phyloP scores from a whole-genome alignment of 2,329 filamentous ascomycete genomes.

The Fusarium longipes region DNA sequence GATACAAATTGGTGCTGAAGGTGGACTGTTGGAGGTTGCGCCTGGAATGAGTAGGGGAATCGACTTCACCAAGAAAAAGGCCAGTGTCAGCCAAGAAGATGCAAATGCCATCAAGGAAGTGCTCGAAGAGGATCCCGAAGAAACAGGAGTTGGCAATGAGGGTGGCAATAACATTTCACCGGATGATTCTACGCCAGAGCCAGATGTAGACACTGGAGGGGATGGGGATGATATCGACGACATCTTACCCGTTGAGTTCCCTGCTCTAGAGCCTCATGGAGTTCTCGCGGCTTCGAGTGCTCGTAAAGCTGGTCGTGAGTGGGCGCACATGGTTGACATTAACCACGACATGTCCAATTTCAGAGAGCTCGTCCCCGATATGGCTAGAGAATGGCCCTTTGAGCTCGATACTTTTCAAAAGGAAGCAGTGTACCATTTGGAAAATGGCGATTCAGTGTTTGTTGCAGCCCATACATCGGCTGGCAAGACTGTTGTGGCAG shows the following conservation, averaged over 20 bases:
- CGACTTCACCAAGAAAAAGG: constrained; percentile 71
- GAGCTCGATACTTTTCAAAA: constrained; percentile 99
- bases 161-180: constrained; percentile 47
- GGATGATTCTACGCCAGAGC: constrained; percentile 42
- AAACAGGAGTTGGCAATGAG: constrained; percentile 45
- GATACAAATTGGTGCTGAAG: constrained; percentile 82
- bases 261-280: constrained; percentile 86
- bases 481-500: constrained; percentile 97
- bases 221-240: constrained; percentile 80
- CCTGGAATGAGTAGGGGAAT: constrained; percentile 86
- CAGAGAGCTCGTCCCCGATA: constrained; percentile 89
- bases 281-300: constrained; percentile 76
- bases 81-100: constrained; percentile 67
- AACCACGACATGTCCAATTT: constrained; percentile 96
- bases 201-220: constrained; percentile 54
- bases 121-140: constrained; percentile 64
- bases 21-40: constrained; percentile 81
- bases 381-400: constrained; percentile 96
- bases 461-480: constrained; percentile 98
- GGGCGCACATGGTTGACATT: constrained; percentile 98
- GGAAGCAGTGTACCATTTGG: constrained; percentile 96
- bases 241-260: constrained; percentile 91
- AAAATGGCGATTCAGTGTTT: constrained; percentile 96
- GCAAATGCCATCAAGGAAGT: constrained; percentile 77
- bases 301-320: constrained; percentile 83